Evolutionary conservation across 805 yeast genomes (phyloP), one percentile per base, ranked within the genome.

Genomic region (Lipomyces kockii): DNA sequence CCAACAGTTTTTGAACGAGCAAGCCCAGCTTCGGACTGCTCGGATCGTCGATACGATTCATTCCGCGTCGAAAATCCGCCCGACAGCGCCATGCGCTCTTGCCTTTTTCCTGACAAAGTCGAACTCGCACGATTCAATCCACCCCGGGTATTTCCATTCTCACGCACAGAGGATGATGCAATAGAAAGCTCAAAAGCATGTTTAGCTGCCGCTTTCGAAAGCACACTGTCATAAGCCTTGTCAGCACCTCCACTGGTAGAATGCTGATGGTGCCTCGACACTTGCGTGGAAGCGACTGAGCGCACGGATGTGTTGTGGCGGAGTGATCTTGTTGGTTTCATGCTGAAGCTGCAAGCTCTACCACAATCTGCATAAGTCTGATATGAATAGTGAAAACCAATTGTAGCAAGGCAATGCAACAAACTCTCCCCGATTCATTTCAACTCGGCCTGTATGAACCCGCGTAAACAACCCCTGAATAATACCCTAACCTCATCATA

Each of bases 141-240:
- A 12, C n/a, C 27, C 7, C 2, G 17, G n/a, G 55, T 25, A 25
- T 25, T 11, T 20, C 55, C 55, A 12, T 20, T 25, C 20, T 43
- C 49, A 43, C 14, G 12, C 57, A 17, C 35, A 34, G 57, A 34
- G 9, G 60, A 25, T 1, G 60, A 56, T 25, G 60, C 32, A 14
- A 32, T 32, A 25, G 60, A 55, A 35, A 56, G 60, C 56, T 56
- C 37, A 29, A 35, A 56, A 22, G 60, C 60, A 17, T 56, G 34
- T 12, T 39, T 56, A 12, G 60, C 60, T 20, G 60, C 60, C 7
- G 60, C 60, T 39, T 29, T 56, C 17, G 60, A 56, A 22, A 56
- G 60, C 8, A 56, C 37, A 29, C 54, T 25, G 55, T 56, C 54
- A 17, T 27, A 56, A 20, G 29, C 55, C 43, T 56, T 56, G 11